Base-by-base conservation (phyloP, 2,329 filamentous ascomycete genomes). In the Penicillium psychrosexuale region DNA sequence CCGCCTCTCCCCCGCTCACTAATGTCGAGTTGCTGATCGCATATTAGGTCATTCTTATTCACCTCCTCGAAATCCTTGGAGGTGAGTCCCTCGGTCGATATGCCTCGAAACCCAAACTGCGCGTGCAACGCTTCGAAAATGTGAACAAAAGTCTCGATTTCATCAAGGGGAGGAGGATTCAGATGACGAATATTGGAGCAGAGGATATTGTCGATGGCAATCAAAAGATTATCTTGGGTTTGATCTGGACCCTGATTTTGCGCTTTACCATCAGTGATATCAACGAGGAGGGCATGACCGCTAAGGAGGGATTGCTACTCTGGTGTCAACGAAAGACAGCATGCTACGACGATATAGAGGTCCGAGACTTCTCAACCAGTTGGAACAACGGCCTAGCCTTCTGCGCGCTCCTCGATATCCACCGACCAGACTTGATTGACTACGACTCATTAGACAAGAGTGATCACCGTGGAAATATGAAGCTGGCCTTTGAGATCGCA, bases 261-360 rank as follows among this genome's bases (percentile, higher is more conserved):
- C 84, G 94, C 47, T 99, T 99, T 74, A 99, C 94, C 64, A 99
- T 99, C 72, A 97, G 88, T 73, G 94, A 99, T 75, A 99, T 99
- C 78, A 97, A 95, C 72, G 89, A 93, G 74, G 94, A 97, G 80
- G 94, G 94, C 62, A 88, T 97, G 85, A 97, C 93, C 49, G 94
- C 94, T 55, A 97, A 97, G 75, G 94, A 97, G 72, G 94, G 94
- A 60, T 78, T 99, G 66, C 77, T 99, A 54, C 78, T 99, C 24
- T 99, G 94, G 94, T 99, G 94, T 79, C 93, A 99, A 77, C 83
- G 94, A 66, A 99, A 99, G 78, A 99, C 94, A 30, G 94, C 94
- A 8, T 99, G 94, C 76, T 99, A 99, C 73, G 92, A 97, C 57
- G 94, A 95, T 70, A 92, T 99, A 22, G 89, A 97, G 64, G 91